These are phyloP conservation scores for Fonsecaea nubica DNA, from an alignment of 2,329 filamentous ascomycete genomes.

Conservation along the genomic window DNA sequence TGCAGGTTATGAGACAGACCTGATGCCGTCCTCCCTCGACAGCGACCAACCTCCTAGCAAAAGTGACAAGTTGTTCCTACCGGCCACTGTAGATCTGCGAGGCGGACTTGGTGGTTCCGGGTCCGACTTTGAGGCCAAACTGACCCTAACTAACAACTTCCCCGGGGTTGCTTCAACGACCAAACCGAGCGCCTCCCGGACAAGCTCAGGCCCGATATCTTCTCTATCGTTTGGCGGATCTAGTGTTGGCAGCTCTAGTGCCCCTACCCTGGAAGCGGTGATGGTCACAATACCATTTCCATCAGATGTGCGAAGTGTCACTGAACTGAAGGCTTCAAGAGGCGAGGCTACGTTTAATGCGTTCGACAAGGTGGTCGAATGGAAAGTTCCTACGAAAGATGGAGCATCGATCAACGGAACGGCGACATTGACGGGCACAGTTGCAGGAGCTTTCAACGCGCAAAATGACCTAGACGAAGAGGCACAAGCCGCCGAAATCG, in stretches of 20 bases:
- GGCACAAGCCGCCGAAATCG: conserved; percentile 42
- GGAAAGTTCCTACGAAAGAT: conserved; percentile 81
- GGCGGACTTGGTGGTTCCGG: conserved; percentile 77
- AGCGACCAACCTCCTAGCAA: conserved; percentile 62
- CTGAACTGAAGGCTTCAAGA: conserved; percentile 78
- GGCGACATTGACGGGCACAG: conserved; percentile 79
- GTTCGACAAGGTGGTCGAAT: conserved; percentile 75
- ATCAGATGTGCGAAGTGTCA: conserved; percentile 77
- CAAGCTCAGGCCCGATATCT: conserved; percentile 56
- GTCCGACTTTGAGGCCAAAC: conserved; percentile 85
- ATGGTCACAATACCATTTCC: conserved; percentile 80
- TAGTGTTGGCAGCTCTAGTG: conserved; percentile 60
- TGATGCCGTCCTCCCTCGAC: conserved; percentile 73
- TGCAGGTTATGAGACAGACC: conserved; percentile 90
- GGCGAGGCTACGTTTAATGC: conserved; percentile 85
- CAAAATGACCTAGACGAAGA: conserved; percentile 42
- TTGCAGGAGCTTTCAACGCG: conserved; percentile 68
- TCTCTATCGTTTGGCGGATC: conserved; percentile 56
- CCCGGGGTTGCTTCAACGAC: conserved; percentile 48
- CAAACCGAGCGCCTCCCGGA: conserved; percentile 41
- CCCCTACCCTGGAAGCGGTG: conserved; percentile 75
- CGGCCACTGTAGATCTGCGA: conserved; percentile 80
- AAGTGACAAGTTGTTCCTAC: conserved; percentile 74
- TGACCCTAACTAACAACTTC: conserved; percentile 74
- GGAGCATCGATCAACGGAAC: conserved; percentile 69